Conservation (phyloP, 1,284 basidiomycete genomes). For the Leccinum subrobustum region DNA sequence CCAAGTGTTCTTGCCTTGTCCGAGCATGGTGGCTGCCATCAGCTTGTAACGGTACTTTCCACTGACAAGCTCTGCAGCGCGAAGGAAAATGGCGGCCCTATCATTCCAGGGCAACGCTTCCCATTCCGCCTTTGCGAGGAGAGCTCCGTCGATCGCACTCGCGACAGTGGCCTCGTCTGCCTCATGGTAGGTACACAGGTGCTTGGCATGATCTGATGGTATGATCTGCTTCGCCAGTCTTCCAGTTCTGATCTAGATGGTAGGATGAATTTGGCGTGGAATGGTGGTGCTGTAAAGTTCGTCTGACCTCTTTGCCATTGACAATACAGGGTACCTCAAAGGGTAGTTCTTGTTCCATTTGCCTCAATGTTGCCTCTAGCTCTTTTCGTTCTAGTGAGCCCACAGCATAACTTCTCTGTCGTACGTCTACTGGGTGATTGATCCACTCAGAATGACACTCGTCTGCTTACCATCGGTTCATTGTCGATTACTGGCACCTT, state of each 20-base stretch:
- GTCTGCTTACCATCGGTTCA: conserved; percentile 80
- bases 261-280: conserved; percentile 2
- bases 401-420: conserved; percentile 65
- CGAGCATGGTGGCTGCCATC: conserved; percentile 96
- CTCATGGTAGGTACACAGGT: conserved; percentile 88
- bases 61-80: conserved; percentile 92
- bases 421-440: not conserved
- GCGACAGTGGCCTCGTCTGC: conserved; percentile 77
- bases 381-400: conserved; percentile 79
- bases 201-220: conserved; percentile 80
- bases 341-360: conserved; percentile 83
- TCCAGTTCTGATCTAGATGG: conserved; percentile 76
- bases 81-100: conserved; percentile 96
- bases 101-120: conserved; percentile 95
- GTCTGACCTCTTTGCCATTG: conserved; percentile 82
- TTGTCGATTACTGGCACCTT: conserved; percentile 82
- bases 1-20: conserved; percentile 99
- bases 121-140: conserved; percentile 87
- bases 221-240: conserved; percentile 78
- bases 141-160: conserved; percentile 85
- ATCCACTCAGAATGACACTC: not conserved
- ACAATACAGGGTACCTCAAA: conserved; percentile 93
- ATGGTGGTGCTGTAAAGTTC: not conserved
- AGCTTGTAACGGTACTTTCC: conserved; percentile 95
- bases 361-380: conserved; percentile 72